Percentiles rank a stretch among this genome's conserved stretches.
Conservation (phyloP, 2,329 filamentous ascomycete genomes). For the Tolypocladium sp. region DNA sequence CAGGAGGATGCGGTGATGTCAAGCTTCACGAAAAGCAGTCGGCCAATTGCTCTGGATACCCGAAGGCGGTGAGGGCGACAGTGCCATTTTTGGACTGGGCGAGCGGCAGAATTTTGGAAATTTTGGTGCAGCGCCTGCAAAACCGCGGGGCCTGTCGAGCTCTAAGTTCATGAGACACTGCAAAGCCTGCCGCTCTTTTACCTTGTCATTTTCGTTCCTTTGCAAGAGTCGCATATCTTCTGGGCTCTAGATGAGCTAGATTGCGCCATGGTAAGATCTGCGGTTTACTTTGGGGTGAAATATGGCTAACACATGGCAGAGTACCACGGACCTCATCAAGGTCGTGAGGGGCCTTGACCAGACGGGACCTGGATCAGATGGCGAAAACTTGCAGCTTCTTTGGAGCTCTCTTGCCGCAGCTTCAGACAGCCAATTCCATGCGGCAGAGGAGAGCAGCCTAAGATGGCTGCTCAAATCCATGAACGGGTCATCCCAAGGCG, state of each 20-base stretch:
- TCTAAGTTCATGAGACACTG: not conserved
- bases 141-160: not conserved
- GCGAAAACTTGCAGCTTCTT: conserved; percentile 38
- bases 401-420: conserved; percentile 39
- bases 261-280: not conserved
- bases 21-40: conserved; percentile 27
- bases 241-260: not conserved
- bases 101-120: conserved; percentile 36
- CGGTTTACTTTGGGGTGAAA: not conserved
- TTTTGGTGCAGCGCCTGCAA: conserved; percentile 21
- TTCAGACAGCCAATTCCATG: conserved; percentile 34
- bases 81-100: conserved; percentile 13
- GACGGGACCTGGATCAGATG: conserved; percentile 30
- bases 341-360: conserved; percentile 47
- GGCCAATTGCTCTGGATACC: conserved; percentile 23
- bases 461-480: conserved; percentile 57
- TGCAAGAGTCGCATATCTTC: not conserved
- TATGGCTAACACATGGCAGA: conserved; percentile 13
- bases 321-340: conserved; percentile 35
- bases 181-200: not conserved
- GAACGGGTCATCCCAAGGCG: conserved; percentile 34
- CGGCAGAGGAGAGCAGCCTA: conserved; percentile 48
- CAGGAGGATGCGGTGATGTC: conserved; percentile 21
- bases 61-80: conserved; percentile 32
- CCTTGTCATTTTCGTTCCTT: conserved; percentile 2